A percentile compares a stretch with the other conserved stretches of the same genome.
These are phyloP conservation scores for Delitschia confertaspora DNA, from an alignment of 495 filamentous ascomycete genomes.

Conservation along the genomic window DNA sequence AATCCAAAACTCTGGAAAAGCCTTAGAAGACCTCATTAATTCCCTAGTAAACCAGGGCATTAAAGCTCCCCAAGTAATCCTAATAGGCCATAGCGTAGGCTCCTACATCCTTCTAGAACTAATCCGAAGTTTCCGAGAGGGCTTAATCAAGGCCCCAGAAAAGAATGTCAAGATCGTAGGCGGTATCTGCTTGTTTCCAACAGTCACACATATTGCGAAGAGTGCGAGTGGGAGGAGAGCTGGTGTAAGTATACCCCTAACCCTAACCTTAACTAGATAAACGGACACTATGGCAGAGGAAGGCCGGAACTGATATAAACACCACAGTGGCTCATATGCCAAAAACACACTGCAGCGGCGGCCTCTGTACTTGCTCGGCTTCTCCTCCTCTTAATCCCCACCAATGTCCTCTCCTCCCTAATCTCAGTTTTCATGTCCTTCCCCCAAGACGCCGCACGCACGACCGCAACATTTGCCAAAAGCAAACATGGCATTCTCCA, in stretches of 20 bases:
- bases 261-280: not conserved
- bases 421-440: slow-evolving; percentile 8
- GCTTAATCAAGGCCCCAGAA: not conserved
- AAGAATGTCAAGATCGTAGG: slow-evolving; percentile 20
- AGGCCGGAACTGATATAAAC: not conserved
- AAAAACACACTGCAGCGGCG: not conserved
- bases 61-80: slow-evolving; percentile 45
- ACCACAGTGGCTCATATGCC: slow-evolving; percentile 4
- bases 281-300: not conserved
- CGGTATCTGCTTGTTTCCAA: slow-evolving; percentile 32
- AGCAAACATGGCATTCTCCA: slow-evolving; percentile 8
- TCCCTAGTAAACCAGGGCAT: not conserved
- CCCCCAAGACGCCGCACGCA: slow-evolving; percentile 8
- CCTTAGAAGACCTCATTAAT: slow-evolving; percentile 26
- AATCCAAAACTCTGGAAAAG: slow-evolving; percentile 42
- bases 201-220: slow-evolving; percentile 29
- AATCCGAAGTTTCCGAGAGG: slow-evolving; percentile 12
- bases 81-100: slow-evolving; percentile 46
- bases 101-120: slow-evolving; percentile 32
- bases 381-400: slow-evolving; percentile 12
- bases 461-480: slow-evolving; percentile 17
- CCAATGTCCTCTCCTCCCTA: not conserved
- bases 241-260: slow-evolving; percentile 15
- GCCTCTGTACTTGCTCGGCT: slow-evolving; percentile 12
- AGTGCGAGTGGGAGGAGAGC: slow-evolving; percentile 27